Conservation (phyloP, 768 basidiomycete species). For the Dacryopinax spathularia region DNA sequence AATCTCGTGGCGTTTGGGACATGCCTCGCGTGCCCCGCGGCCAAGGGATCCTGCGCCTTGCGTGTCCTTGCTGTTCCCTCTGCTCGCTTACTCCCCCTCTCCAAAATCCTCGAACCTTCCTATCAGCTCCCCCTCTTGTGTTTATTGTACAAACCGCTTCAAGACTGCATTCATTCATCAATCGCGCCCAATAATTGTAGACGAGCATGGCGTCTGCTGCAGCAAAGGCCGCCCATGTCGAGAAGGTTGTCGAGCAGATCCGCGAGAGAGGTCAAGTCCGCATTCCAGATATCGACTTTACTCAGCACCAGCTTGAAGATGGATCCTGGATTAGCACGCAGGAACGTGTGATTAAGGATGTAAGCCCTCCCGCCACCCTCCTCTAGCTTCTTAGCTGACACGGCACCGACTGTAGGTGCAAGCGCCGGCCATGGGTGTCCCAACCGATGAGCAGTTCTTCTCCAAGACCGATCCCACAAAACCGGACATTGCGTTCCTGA, state of each 20-base stretch:
- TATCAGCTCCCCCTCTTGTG: neutral
- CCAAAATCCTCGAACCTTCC: neutral
- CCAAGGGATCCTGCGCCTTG: neutral
- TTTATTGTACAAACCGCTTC: neutral
- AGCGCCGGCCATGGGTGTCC: slow-evolving; percentile 87
- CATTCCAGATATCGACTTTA: slow-evolving; percentile 67
- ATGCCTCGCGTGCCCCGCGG: neutral
- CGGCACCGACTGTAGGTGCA: slow-evolving; percentile 50
- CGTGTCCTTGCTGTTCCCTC: neutral
- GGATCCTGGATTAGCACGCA: slow-evolving; percentile 83
- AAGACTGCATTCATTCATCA: neutral
- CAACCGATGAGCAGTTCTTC: slow-evolving; percentile 90
- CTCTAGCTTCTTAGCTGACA: neutral
- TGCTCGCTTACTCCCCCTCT: neutral
- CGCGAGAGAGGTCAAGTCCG: slow-evolving; percentile 24
- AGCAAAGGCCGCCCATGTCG: slow-evolving; percentile 12
- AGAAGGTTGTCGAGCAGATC: slow-evolving; percentile 19
- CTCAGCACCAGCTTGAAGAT: slow-evolving; percentile 84
- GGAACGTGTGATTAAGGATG: slow-evolving; percentile 93
- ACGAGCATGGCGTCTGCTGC: neutral
- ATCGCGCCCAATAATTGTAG: neutral
- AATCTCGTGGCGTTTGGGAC: neutral
- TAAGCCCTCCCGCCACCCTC: slow-evolving; percentile 26
- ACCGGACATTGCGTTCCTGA: slow-evolving; percentile 90
- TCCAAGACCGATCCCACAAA: slow-evolving; percentile 66